These are phyloP conservation scores for Solanum habrochaites DNA, from an alignment of 257 asterid species.

Conservation along the genomic window DNA sequence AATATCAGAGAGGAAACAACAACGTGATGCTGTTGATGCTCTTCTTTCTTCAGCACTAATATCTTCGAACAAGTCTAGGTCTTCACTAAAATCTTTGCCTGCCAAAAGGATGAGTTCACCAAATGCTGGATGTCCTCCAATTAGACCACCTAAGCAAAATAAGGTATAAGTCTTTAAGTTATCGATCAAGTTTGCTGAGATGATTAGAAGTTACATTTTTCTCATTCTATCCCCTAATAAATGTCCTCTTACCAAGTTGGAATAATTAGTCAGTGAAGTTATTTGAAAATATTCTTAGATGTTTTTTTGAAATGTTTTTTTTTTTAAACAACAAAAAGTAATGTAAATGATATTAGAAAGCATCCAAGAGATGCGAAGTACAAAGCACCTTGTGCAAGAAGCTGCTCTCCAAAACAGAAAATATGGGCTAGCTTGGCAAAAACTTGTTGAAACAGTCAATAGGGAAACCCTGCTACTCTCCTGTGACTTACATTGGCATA, in stretches of 20 bases:
- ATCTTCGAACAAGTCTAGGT: conserved; percentile 64
- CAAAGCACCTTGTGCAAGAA: too few species aligned
- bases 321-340: too few species aligned
- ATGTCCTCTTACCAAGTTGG: not conserved
- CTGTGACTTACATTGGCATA: too few species aligned
- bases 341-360: too few species aligned
- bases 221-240: not conserved
- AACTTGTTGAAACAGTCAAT: too few species aligned
- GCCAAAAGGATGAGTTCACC: conserved; percentile 29
- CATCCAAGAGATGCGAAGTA: too few species aligned
- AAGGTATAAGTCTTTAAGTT: conserved; percentile 15
- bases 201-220: not conserved
- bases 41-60: conserved; percentile 88
- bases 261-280: not conserved
- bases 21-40: conserved; percentile 89
- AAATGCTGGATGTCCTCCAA: conserved; percentile 10
- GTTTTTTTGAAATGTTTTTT: too few species aligned
- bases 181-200: not conserved
- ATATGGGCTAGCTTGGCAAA: too few species aligned
- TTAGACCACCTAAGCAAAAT: conserved; percentile 42
- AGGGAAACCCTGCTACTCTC: too few species aligned
- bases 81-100: conserved; percentile 33
- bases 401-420: too few species aligned
- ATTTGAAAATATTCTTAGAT: not conserved
- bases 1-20: conserved; percentile 57